Evolutionary conservation across 345 rosid species (phyloP).

Genomic region (Raphanus raphanistrum): DNA sequence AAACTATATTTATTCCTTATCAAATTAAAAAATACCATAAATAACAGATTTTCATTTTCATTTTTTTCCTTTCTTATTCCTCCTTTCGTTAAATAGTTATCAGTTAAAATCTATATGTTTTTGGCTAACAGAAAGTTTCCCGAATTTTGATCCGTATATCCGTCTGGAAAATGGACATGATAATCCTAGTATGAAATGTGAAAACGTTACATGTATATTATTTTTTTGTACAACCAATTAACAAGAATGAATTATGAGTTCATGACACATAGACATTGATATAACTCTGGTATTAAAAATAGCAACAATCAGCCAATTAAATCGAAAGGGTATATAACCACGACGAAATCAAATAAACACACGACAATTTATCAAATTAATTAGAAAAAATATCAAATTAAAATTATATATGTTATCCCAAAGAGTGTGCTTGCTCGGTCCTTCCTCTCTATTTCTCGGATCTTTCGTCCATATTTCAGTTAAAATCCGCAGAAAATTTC

Average conservation of each 20-base stretch:
- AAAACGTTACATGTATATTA: not conserved
- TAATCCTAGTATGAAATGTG: not conserved
- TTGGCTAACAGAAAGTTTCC: not conserved
- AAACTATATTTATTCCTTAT: no score
- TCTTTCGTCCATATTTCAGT: slow-evolving; percentile 19
- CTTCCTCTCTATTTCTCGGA: slow-evolving; percentile 26
- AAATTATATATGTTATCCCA: not conserved
- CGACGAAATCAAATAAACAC: slow-evolving; percentile 4
- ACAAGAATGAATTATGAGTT: not conserved
- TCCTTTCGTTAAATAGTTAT: no score
- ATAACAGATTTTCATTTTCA: no score
- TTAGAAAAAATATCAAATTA: not conserved
- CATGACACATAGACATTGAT: not conserved
- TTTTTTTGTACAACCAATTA: not conserved
- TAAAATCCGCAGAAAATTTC: not conserved
- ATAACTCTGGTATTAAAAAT: not conserved
- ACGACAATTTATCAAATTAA: not conserved
- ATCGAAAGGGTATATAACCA: not conserved
- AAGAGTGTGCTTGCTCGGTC: slow-evolving; percentile 21
- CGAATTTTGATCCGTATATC: not conserved
- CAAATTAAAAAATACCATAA: no score
- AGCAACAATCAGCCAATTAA: slow-evolving; percentile 7
- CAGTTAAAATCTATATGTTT: no score
- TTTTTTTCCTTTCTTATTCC: no score
- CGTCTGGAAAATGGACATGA: not conserved